Base-by-base conservation (phyloP, 345 rosid genomes). In the Camelina neglecta region DNA sequence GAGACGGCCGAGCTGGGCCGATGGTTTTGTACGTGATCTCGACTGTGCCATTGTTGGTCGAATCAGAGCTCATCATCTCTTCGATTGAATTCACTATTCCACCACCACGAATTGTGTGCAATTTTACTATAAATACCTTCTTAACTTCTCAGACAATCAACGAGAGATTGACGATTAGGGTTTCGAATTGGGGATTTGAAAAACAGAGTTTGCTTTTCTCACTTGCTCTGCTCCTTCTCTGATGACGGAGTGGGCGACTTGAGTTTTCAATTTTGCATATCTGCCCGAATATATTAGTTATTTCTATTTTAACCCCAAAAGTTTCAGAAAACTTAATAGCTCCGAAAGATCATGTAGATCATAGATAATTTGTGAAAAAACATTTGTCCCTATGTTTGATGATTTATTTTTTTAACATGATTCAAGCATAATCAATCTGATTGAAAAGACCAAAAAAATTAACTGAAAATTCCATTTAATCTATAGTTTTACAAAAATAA, bases 1-100 rank as follows among this genome's bases (percentile, higher is more conserved):
- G 88, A 75, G 88, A 85, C 13, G 93, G 88, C 20, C 87, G 91
- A 80, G 89, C 78, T 59, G 96, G 96, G 75, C 97, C 97, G 16
- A 92, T 82, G 50, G 90, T 83, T 84, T 81, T 89, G 79, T 90
- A 79, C 5, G 80, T 76, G 75, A 92, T 85, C 80, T 85, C 91
- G 9, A 84, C 86, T 76, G 58, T 61, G 35, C 70, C 81, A 60
- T 75, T 75, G 44, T 72, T 65, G 55, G 21, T 60, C 45, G 57
- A 39, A 7, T 42, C 50, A 36, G 68, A 41, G 66, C 49, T 26
- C 29, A 26, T 67, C 77, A 11, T 77, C 35, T 77, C 82, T 63
- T 74, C 88, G 8, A 48, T 67, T 50, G 75, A 84, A 54, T 77
- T 86, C 26, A 62, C 67, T 77, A 75, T 74, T 56, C 29, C 29